Evolutionary conservation across 495 filamentous ascomycete species (phyloP), one percentile per base, ranked within the genome.

Genomic region (Neurospora sp.): DNA sequence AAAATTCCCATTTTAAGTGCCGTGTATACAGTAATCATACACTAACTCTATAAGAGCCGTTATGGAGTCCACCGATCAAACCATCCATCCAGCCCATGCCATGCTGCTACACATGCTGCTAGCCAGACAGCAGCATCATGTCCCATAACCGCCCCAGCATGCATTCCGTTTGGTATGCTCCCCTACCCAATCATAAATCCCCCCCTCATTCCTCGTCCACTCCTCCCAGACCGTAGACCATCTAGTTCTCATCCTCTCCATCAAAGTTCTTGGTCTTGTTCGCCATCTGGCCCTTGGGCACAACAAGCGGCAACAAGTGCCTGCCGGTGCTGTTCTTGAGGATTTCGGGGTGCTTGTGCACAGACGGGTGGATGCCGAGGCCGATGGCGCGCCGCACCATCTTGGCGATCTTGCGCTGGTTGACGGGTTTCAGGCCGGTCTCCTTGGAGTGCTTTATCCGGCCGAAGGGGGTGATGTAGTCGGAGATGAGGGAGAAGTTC

Each of bases 401-500:
- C 84, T 96, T 98, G 38, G 94, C 92, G 79, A 98, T 90, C 80
- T 92, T 91, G 71, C 96, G 86, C 83, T 99, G 96, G 83, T 98
- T 98, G 69, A 93, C 91, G 27, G 91, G 90, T 45, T 93, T 86
- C 70, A 98, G 83, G 6, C 95, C 96, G 3, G 96, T 98, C 3
- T 89, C 83, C 14, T 76, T 83, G 8, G 87, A 81, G 77, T 90
- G 89, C 82, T 89, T 93, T 79, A 99, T 98, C 39, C 94, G 88
- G 27, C 96, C 96, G 85, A 93, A 90, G 10, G 88, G 76, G 0
- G 92, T 95, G 75, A 94, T 89, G 81, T 90, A 98, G 81, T 98
- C 95, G 61, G 90, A 91, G 86, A 99, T 93, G 75, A 99, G 87
- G 48, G 92, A 87, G 84, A 96, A 96, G 83, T 99, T 98, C 94